Evolutionary conservation across 768 basidiomycete genomes (phyloP), one percentile per base, ranked within the genome.

Genomic region (Ramaria sp.): DNA sequence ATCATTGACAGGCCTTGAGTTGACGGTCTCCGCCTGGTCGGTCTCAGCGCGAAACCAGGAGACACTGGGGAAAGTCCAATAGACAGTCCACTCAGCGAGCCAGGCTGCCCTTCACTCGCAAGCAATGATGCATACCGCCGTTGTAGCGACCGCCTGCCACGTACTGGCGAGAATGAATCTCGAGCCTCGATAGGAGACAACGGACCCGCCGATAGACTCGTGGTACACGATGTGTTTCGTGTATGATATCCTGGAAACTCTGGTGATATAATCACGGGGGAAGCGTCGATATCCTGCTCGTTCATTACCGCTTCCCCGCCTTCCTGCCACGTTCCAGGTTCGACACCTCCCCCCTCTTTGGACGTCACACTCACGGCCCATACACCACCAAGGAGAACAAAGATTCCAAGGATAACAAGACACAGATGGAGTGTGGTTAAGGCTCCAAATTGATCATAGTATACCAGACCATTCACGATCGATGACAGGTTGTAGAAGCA

Each of bases 401-500:
- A 66, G 52, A 91, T 90, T 0, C 93, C 93, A 7, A 89, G 59
- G 5, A 75, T 70, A 55, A 97, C 88, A 24, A 95, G 75, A 4
- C 70, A 65, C n/a, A 92, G 76, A 64, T 92, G 79, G n/a, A 79
- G 60, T 0, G 76, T 71, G 1, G 81, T 70, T 36, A 97, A 82
- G 22, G 81, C 72, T 16, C 79, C 75, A 62, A 90, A 79, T 63
- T 97, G 91, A 65, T 93, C 74, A 65, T 88, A 96, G 67, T 93
- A 96, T 43, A 94, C 79, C 51, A 95, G 74, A 4, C 88, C 87
- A 60, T 92, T 93, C 55, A 92, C 74, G 65, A 97, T 95, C 22
- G 88, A 89, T 2, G 89, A 90, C 13, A 94, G 66, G 65, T 95
- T 97, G 70, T 95, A 97, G 67, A 92, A 90, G 67, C 91, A 95